Evolutionary conservation across 345 rosid species (phyloP).

Genomic region (Pugionium dolabratum): DNA sequence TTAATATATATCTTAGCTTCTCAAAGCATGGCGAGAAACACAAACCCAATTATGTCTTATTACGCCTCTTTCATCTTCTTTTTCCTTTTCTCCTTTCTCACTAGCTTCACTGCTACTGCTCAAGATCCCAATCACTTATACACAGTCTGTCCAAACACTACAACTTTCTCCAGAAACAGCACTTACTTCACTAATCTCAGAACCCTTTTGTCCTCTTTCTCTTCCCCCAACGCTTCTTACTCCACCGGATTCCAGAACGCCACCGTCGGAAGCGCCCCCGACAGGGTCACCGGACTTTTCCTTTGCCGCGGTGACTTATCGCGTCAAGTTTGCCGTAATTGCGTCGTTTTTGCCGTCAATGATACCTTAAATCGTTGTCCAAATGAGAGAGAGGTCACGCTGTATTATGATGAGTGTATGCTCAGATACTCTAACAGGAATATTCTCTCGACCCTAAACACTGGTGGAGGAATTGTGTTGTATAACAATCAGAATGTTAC

Average conservation of each 20-base stretch:
- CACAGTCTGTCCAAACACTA: neutral
- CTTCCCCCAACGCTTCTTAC: conserved; percentile 19
- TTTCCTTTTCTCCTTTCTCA: conserved; percentile 12
- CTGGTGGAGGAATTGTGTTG: neutral
- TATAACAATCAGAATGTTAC: neutral
- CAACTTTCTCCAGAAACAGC: conserved; percentile 11
- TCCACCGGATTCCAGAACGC: conserved; percentile 43
- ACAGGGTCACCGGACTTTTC: conserved; percentile 41
- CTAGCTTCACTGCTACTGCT: conserved; percentile 34
- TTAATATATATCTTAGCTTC: too few species aligned
- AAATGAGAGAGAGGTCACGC: neutral
- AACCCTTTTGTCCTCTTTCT: conserved; percentile 19
- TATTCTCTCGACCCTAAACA: neutral
- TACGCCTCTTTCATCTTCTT: neutral
- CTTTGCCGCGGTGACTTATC: conserved; percentile 40
- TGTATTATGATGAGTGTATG: conserved; percentile 45
- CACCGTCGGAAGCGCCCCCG: conserved; percentile 28
- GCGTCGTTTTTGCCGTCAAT: conserved; percentile 23
- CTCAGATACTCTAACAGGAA: conserved; percentile 36
- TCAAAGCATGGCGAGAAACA: too few species aligned
- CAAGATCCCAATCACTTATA: neutral
- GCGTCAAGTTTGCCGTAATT: conserved; percentile 32
- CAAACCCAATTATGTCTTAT: conserved; percentile 10
- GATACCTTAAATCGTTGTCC: conserved; percentile 31
- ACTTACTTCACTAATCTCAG: conserved; percentile 21